phyloP scores from a whole-genome alignment of 1,284 basidiomycete genomes.

The Ceratobasidium sp. region DNA sequence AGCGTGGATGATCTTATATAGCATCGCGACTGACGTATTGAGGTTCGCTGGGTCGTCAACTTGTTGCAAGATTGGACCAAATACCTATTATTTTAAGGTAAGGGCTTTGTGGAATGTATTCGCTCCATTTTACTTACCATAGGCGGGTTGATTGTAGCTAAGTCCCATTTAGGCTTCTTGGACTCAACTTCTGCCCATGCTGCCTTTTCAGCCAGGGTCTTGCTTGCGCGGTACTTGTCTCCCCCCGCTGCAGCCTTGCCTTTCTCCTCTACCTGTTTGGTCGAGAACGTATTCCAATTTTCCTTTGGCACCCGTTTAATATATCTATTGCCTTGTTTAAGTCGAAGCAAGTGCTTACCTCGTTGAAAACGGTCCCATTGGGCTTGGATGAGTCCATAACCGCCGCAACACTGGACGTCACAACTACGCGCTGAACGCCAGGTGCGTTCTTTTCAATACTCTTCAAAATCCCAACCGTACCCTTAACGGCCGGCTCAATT shows the following conservation, averaged over 20 bases:
- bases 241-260: conserved; percentile 31
- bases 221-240: conserved; percentile 54
- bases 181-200: conserved; percentile 64
- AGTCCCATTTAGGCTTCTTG: conserved; percentile 63
- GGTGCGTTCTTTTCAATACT: conserved; percentile 53
- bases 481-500: conserved; percentile 55
- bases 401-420: conserved; percentile 49
- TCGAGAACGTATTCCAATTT: conserved; percentile 44
- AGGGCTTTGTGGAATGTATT: not conserved
- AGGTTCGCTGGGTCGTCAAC: conserved; percentile 13
- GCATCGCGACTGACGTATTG: conserved; percentile 32
- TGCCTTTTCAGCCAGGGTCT: conserved; percentile 67
- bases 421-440: conserved; percentile 49
- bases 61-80: conserved; percentile 55
- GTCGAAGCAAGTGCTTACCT: not conserved
- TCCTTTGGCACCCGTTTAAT: not conserved
- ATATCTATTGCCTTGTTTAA: not conserved
- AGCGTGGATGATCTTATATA: conserved; percentile 39
- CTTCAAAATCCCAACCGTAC: conserved; percentile 55
- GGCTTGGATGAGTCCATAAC: conserved; percentile 45
- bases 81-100: conserved; percentile 54
- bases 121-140: conserved; percentile 57
- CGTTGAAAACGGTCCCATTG: conserved; percentile 33
- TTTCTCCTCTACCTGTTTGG: conserved; percentile 35
- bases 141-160: conserved; percentile 63